Base-by-base conservation (phyloP, 2,329 filamentous ascomycete species). In the Fusarium dlaminii region DNA sequence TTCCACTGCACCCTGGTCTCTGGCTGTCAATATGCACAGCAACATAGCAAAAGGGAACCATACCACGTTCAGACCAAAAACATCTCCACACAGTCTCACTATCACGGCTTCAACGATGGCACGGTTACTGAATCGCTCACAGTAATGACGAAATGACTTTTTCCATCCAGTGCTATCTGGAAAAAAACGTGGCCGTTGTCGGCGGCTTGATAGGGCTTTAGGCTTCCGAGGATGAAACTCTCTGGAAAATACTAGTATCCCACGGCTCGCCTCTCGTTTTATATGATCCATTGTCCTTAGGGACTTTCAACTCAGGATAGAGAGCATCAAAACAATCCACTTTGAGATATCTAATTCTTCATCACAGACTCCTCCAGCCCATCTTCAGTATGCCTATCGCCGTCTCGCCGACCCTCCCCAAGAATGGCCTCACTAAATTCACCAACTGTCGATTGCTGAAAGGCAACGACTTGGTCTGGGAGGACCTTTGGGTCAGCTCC, bases 401-500 rank as follows among this genome's bases (percentile, higher is more conserved):
- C n/a, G 72, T 85, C 66, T 82, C 82, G 15, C 81, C 80, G 74
- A 79, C 80, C 32, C 75, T 74, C 57, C 82, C 82, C 54, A 83
- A 78, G 37, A 86, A 86, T 72, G 87, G 87, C 78, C 92, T 98
- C 80, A 95, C 93, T 80, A 96, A 96, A 81, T 93, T 97, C 81
- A 96, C 94, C 79, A 97, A 97, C 84, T 97, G 95, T 81, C 91
- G 92, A 57, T 85, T 97, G 32, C 86, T 96, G 67, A 91, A 90
- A 78, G 90, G 90, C 75, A 87, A 92, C 73, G 79, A 86, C 27
- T 86, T 98, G 32, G 88, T 97, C 49, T 83, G 90, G 49, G 91
- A 93, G 72, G 95, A 98, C 79, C 88, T 98, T n/a, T 98, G 94
- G 94, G 91, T 98, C 69, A 95, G 93, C 81, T 93, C 94, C 2